Percentiles rank a stretch among this genome's conserved stretches.
phyloP scores from a whole-genome alignment of 169 alveolate species.

The Plasmodium gonderi region DNA sequence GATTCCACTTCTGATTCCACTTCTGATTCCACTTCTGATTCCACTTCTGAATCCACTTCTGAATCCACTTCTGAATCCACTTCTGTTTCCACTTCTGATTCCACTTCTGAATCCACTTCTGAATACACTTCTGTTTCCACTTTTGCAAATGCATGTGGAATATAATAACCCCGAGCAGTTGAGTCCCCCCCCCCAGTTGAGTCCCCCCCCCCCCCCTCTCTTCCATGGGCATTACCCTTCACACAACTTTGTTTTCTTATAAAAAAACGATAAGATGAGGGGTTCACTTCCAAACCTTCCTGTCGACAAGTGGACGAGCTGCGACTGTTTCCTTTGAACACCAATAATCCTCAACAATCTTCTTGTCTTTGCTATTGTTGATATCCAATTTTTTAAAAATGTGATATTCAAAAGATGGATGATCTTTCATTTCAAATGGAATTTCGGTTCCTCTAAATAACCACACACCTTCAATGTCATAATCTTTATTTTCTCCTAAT shows the following conservation, averaged over 20 bases:
- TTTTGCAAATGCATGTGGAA: too few species aligned
- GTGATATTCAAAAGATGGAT: conserved; percentile 96
- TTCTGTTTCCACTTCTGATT: too few species aligned
- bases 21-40: too few species aligned
- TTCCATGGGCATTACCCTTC: too few species aligned
- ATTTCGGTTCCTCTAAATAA: conserved; percentile 95
- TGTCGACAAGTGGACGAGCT: conserved; percentile 86
- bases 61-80: too few species aligned
- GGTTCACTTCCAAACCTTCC: conserved; percentile 91
- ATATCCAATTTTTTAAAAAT: conserved; percentile 89
- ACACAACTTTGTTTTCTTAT: neutral
- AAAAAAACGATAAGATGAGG: neutral
- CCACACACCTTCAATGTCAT: conserved; percentile 97
- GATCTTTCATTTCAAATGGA: conserved; percentile 93
- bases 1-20: too few species aligned
- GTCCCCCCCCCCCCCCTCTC: too few species aligned
- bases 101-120: too few species aligned
- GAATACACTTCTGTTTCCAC: too few species aligned
- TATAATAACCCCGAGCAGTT: too few species aligned
- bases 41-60: too few species aligned
- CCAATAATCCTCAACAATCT: conserved; percentile 93
- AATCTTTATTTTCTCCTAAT: conserved; percentile 92
- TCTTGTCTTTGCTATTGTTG: conserved; percentile 88
- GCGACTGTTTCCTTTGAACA: conserved; percentile 91
- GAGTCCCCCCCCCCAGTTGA: too few species aligned